Percentiles rank a stretch among this genome's conserved stretches.
phyloP scores from a whole-genome alignment of 2,329 filamentous ascomycete genomes.

The Eurotiales sp. region DNA sequence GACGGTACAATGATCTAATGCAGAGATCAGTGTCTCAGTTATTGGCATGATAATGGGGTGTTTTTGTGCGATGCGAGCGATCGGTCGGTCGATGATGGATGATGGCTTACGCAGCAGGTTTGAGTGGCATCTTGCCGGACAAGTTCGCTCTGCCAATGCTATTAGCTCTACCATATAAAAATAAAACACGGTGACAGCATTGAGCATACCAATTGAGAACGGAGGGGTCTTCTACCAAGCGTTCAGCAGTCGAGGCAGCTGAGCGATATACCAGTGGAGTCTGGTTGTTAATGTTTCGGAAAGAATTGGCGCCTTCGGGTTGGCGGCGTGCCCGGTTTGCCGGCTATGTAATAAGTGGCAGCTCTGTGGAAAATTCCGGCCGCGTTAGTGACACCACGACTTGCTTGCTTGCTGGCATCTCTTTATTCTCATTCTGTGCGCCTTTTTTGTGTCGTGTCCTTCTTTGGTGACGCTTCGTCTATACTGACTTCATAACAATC shows the following conservation, averaged over 20 bases:
- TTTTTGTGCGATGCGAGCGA: background rate
- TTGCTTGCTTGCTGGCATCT: conserved; percentile 2
- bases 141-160: background rate
- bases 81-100: background rate
- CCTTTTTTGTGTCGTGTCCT: conserved; percentile 7
- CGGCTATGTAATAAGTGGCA: conserved; percentile 21
- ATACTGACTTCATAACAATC: background rate
- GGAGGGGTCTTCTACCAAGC: background rate
- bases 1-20: conserved; percentile 74
- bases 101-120: conserved; percentile 14
- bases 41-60: too few relatives aligned
- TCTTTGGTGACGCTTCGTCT: too few relatives aligned
- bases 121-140: conserved; percentile 13
- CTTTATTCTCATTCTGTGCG: conserved; percentile 11
- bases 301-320: conserved; percentile 10
- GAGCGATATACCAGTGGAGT: conserved; percentile 1
- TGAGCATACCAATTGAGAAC: background rate
- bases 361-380: conserved; percentile 9
- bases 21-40: background rate
- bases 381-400: background rate
- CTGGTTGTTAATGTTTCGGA: conserved; percentile 4
- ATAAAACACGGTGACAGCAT: too few relatives aligned
- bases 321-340: conserved; percentile 13
- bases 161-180: background rate
- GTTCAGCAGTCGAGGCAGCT: background rate